These are phyloP conservation scores for Parietichytrium sp. DNA, from an alignment of 108 stramenopile genomes.

Conservation along the genomic window DNA sequence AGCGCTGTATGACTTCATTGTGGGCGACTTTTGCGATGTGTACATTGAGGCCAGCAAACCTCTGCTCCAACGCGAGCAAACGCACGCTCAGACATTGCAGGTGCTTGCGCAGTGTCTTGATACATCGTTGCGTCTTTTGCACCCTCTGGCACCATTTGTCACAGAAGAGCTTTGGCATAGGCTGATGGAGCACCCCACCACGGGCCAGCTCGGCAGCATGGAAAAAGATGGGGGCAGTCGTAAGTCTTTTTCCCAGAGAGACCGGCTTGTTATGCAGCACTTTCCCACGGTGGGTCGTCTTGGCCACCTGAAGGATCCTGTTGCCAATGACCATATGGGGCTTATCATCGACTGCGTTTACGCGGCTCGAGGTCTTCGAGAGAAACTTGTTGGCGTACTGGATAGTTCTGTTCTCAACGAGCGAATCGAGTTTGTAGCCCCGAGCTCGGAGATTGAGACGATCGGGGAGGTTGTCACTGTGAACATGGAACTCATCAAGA, in stretches of 20 bases:
- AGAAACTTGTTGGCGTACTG: background rate
- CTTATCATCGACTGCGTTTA: background rate
- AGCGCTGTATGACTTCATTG: conserved; percentile 79
- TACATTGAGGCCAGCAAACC: conserved; percentile 90
- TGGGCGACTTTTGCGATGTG: conserved; percentile 97
- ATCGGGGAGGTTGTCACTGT: too few relatives aligned
- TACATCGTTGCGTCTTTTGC: conserved; percentile 81
- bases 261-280: background rate
- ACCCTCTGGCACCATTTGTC: conserved; percentile 97
- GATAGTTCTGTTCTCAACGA: background rate
- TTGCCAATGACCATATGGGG: background rate
- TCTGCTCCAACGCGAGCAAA: conserved; percentile 59
- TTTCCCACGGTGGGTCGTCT: background rate
- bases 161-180: conserved; percentile 97
- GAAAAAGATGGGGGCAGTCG: too few relatives aligned
- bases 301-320: background rate
- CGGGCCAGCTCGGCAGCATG: too few relatives aligned
- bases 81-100: background rate
- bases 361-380: conserved; percentile 2
- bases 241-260: background rate
- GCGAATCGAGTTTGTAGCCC: background rate
- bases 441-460: conserved; percentile 37
- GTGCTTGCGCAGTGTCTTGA: conserved; percentile 67
- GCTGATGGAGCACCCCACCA: conserved; percentile 42
- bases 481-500: conserved; percentile 50